These are phyloP conservation scores for Boletus sp. DNA, from an alignment of 768 basidiomycete species.

Conservation along the genomic window DNA sequence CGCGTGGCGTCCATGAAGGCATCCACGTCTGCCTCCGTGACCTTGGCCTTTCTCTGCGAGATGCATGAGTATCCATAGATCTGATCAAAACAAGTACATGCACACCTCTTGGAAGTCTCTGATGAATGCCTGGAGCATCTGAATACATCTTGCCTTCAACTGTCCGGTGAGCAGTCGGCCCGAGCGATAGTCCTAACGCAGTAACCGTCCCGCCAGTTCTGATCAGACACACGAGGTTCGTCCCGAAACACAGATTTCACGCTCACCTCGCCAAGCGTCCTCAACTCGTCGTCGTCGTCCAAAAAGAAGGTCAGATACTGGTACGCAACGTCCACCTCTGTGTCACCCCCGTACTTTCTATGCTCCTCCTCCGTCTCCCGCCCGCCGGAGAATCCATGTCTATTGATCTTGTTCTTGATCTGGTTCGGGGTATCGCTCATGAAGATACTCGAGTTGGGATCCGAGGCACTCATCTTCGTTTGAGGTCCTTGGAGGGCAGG, in stretches of 20 bases:
- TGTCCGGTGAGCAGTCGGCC: conserved; percentile 87
- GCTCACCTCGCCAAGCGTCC: conserved; percentile 65
- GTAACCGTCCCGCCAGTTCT: background rate
- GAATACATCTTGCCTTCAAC: conserved; percentile 86
- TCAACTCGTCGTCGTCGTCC: conserved; percentile 90
- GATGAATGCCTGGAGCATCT: conserved; percentile 77
- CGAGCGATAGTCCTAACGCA: conserved; percentile 80
- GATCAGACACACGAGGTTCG: background rate
- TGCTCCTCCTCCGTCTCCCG: conserved; percentile 96
- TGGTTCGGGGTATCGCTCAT: conserved; percentile 92
- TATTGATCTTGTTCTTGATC: conserved; percentile 97
- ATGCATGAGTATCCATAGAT: conserved; percentile 4
- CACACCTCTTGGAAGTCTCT: conserved; percentile 79
- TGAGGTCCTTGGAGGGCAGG: conserved; percentile 97
- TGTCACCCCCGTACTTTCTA: conserved; percentile 78
- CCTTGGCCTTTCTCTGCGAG: conserved; percentile 66
- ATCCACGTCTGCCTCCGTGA: conserved; percentile 74
- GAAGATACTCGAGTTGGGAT: conserved; percentile 88
- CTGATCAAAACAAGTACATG: background rate
- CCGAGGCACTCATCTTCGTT: conserved; percentile 98
- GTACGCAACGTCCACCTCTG: conserved; percentile 93
- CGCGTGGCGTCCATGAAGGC: conserved; percentile 80
- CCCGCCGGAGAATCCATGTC: conserved; percentile 94
- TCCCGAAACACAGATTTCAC: too few species aligned
- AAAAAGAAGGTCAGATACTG: conserved; percentile 95